phyloP scores from a whole-genome alignment of 495 filamentous ascomycete species.

The Tetracladium setigerum region DNA sequence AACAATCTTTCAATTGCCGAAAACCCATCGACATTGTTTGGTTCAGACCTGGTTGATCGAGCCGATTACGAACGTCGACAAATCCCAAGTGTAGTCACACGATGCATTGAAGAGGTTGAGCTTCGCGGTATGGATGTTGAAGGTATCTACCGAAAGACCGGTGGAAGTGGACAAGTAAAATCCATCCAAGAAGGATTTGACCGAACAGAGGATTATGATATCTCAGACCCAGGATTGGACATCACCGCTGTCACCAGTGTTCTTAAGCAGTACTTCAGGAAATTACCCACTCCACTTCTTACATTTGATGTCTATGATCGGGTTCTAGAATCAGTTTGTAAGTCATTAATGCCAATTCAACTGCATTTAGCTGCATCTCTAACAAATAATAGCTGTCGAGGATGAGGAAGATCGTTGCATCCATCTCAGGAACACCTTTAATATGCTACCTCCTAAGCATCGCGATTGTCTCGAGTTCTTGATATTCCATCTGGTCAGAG shows the following conservation, averaged over 20 bases:
- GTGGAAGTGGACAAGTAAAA: constrained; percentile 81
- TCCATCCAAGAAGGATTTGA: constrained; percentile 87
- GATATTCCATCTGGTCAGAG: constrained; percentile 86
- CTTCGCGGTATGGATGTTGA: constrained; percentile 95
- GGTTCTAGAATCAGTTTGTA: constrained; percentile 70
- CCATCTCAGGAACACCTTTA: constrained; percentile 60
- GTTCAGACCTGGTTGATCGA: constrained; percentile 79
- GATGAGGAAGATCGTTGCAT: constrained; percentile 53
- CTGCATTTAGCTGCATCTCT: background rate
- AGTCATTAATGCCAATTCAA: constrained; percentile 19
- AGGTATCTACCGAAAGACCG: constrained; percentile 97
- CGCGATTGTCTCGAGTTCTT: constrained; percentile 87
- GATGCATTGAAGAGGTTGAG: constrained; percentile 97
- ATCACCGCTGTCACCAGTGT: constrained; percentile 94
- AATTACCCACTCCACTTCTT: constrained; percentile 82
- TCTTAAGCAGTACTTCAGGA: constrained; percentile 97
- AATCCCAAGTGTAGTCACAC: constrained; percentile 83
- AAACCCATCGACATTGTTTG: constrained; percentile 64
- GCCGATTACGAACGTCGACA: constrained; percentile 84
- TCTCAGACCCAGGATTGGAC: constrained; percentile 87
- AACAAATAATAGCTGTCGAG: constrained; percentile 35
- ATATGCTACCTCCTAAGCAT: constrained; percentile 72
- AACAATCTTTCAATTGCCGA: constrained; percentile 47
- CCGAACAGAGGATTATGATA: constrained; percentile 72
- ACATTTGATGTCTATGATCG: constrained; percentile 89